Conservation (phyloP, 2,329 filamentous ascomycete species). For the Fonsecaea nubica region DNA sequence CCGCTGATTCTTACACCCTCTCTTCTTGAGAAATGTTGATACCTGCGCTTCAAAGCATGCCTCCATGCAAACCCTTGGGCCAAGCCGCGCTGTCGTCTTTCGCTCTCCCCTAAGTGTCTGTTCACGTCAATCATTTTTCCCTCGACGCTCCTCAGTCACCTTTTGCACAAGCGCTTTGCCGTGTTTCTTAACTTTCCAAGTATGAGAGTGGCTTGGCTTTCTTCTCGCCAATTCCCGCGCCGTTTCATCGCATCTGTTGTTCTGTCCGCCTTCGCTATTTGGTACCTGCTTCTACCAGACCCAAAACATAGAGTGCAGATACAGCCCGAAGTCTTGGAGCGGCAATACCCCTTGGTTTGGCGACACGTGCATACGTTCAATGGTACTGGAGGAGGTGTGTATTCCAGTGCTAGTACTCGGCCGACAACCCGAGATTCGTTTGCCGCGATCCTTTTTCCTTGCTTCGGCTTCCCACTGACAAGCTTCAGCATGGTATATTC, state of each 20-base stretch:
- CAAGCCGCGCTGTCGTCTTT: neutral
- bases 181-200: neutral
- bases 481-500: slow-evolving; percentile 31
- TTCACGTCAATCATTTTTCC: neutral
- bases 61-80: neutral
- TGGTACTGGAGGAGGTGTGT: slow-evolving; percentile 30
- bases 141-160: neutral
- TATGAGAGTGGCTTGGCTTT: slow-evolving; percentile 25
- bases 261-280: slow-evolving; percentile 16
- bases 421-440: neutral
- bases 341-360: slow-evolving; percentile 28
- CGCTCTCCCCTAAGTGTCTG: neutral
- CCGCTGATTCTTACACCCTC: neutral
- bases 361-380: slow-evolving; percentile 32
- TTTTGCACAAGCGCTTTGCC: neutral
- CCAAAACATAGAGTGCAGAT: slow-evolving; percentile 11
- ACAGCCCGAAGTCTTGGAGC: neutral
- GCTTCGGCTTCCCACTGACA: slow-evolving; percentile 6
- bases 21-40: neutral
- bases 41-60: neutral
- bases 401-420: neutral
- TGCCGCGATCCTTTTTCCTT: neutral
- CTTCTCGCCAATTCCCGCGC: slow-evolving; percentile 22
- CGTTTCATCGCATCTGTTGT: slow-evolving; percentile 21
- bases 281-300: slow-evolving; percentile 17